These are phyloP conservation scores for Yarrowia porcina DNA, from an alignment of 805 yeast genomes.

Conservation along the genomic window DNA sequence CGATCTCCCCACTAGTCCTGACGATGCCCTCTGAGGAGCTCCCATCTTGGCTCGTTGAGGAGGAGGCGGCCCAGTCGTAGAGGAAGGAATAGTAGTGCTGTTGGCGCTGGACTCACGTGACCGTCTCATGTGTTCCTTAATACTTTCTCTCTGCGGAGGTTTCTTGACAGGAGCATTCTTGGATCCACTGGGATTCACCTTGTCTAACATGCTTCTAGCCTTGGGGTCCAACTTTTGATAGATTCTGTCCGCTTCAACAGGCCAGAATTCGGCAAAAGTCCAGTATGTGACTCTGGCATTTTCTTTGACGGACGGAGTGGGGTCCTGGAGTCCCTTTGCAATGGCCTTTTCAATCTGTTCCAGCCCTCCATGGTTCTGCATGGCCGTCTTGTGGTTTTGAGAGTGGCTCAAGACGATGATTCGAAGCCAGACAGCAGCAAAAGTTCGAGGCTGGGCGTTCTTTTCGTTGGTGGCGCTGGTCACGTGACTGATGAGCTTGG, in stretches of 20 bases:
- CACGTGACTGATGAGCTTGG: slow-evolving; percentile 51
- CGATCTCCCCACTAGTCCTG: background rate
- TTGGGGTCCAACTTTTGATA: slow-evolving; percentile 32
- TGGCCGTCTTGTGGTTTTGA: slow-evolving; percentile 36
- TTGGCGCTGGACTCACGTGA: background rate
- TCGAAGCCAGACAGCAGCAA: slow-evolving; percentile 67
- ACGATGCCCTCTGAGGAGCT: background rate
- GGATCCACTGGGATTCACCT: background rate
- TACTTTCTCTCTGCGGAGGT: background rate
- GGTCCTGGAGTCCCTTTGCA: slow-evolving; percentile 65
- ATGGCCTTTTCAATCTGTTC: slow-evolving; percentile 53
- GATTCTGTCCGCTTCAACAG: slow-evolving; percentile 47
- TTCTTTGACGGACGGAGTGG: slow-evolving; percentile 77
- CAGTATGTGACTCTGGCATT: slow-evolving; percentile 71
- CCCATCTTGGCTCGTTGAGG: background rate
- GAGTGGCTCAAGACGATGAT: slow-evolving; percentile 49
- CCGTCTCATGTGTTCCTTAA: background rate
- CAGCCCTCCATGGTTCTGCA: slow-evolving; percentile 38
- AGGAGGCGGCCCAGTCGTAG: background rate
- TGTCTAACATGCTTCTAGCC: background rate
- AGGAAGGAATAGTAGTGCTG: background rate
- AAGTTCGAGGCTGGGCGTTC: slow-evolving; percentile 65
- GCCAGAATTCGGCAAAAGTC: slow-evolving; percentile 57
- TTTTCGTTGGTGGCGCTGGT: slow-evolving; percentile 59
- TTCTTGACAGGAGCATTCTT: background rate